phyloP scores from a whole-genome alignment of 2,329 filamentous ascomycete species.

The Aureobasidium zeae region DNA sequence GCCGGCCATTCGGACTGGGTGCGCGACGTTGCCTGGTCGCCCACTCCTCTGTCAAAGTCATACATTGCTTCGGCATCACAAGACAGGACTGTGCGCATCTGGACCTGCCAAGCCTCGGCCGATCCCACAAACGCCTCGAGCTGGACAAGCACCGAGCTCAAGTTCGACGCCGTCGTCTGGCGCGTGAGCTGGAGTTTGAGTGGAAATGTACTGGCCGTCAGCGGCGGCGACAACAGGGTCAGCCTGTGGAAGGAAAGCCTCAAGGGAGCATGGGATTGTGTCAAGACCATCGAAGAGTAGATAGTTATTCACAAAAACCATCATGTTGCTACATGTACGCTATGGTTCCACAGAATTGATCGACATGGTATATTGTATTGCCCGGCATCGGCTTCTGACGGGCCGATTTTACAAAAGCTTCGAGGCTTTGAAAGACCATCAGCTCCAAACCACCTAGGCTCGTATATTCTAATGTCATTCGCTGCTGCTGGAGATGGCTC shows the following conservation, averaged over 20 bases:
- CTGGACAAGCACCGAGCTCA: conserved; percentile 78
- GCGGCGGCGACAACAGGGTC: conserved; percentile 91
- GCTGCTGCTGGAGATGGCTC: no score
- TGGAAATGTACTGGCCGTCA: conserved; percentile 91
- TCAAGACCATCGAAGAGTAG: conserved; percentile 75
- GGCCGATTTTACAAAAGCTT: no score
- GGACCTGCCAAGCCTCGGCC: conserved; percentile 53
- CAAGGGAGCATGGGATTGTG: conserved; percentile 90
- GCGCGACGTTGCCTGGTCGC: conserved; percentile 92
- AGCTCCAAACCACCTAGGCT: no score
- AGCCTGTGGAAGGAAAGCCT: conserved; percentile 98
- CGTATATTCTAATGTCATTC: no score
- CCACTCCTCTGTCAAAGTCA: conserved; percentile 85
- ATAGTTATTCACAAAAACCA: no score
- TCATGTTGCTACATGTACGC: no score
- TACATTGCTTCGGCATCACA: conserved; percentile 95
- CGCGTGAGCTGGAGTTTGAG: conserved; percentile 96
- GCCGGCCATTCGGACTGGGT: conserved; percentile 92
- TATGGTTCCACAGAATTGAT: no score
- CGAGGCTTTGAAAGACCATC: no score
- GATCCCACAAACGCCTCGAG: conserved; percentile 45
- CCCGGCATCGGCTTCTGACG: no score
- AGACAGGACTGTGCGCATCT: conserved; percentile 95
- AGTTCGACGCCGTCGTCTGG: conserved; percentile 87
- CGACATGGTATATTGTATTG: no score